phyloP scores from a whole-genome alignment of 768 basidiomycete species.

The Tylopilus plumbeoviolaceoides region DNA sequence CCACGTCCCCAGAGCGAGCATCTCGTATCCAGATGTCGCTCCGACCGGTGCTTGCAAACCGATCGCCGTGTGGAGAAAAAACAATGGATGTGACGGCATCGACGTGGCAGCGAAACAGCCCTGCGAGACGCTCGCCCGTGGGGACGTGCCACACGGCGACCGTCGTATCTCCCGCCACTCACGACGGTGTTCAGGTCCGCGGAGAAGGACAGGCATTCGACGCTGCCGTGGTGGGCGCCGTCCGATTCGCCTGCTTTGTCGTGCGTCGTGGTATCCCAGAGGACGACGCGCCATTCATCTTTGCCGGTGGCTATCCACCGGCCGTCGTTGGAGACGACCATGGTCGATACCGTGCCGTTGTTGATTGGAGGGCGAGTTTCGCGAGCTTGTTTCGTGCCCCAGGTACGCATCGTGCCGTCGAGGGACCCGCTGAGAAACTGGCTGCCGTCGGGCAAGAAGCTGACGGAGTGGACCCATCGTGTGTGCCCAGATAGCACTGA shows the following conservation, averaged over 20 bases:
- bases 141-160: constrained; percentile 1
- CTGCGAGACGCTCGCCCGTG: neutral
- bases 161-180: constrained; percentile 4
- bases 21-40: neutral
- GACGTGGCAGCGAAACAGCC: neutral
- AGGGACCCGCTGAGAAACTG: constrained; percentile 5
- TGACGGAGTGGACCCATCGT: constrained; percentile 1
- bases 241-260: neutral
- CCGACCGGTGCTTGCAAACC: neutral
- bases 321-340: constrained; percentile 6
- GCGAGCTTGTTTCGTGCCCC: neutral
- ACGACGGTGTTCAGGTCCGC: neutral
- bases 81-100: neutral
- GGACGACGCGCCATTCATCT: constrained; percentile 3
- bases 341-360: neutral
- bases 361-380: neutral
- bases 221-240: fast-evolving
- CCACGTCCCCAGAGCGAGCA: neutral
- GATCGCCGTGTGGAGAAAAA: constrained; percentile 1
- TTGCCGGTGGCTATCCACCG: constrained; percentile 6
- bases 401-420: neutral
- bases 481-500: constrained; percentile 2
- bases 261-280: constrained; percentile 4
- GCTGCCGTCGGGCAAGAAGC: constrained; percentile 1
- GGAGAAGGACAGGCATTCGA: neutral